Percentiles rank a stretch among this genome's conserved stretches.
These are phyloP conservation scores for Massospora cicadina DNA, from an alignment of 371 early-diverging fungal species.

Conservation along the genomic window DNA sequence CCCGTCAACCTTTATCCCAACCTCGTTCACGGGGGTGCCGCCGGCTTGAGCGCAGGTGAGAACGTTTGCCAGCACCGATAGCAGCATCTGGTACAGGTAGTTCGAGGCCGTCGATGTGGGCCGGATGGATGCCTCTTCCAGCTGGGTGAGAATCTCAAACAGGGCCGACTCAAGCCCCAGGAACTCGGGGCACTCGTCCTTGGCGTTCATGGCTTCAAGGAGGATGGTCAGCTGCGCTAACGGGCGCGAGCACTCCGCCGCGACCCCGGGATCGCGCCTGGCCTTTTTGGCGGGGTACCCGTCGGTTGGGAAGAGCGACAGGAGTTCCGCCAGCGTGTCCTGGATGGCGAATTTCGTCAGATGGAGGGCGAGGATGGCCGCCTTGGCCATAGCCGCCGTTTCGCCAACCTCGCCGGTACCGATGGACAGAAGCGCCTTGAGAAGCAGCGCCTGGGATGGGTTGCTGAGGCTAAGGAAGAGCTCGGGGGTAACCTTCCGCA, in stretches of 20 bases:
- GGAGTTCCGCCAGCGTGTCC: not conserved
- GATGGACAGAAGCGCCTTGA: conserved; percentile 33
- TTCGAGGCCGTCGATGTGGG: conserved; percentile 49
- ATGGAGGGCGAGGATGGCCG: not conserved
- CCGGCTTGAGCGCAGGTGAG: conserved; percentile 15
- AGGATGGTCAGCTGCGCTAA: conserved; percentile 4
- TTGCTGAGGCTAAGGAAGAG: conserved; percentile 29
- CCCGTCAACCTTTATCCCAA: conserved; percentile 52
- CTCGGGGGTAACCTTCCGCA: conserved; percentile 32
- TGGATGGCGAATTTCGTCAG: not conserved
- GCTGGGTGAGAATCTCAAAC: conserved; percentile 51
- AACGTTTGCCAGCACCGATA: conserved; percentile 48
- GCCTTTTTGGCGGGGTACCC: not conserved
- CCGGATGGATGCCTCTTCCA: conserved; percentile 36
- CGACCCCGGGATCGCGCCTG: not conserved
- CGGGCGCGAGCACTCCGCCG: not conserved
- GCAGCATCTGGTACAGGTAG: conserved; percentile 71
- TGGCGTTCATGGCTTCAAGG: not conserved
- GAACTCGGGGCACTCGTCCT: not conserved
- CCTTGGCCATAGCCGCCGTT: conserved; percentile 1
- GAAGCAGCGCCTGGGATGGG: conserved; percentile 29
- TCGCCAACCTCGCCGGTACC: not conserved
- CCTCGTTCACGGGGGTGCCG: conserved; percentile 16
- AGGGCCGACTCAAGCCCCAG: conserved; percentile 35
- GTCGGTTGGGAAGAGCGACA: not conserved